Evolutionary conservation across 306 rosid species (phyloP), one percentile per base, ranked within the genome.

Genomic region (Phaseolus lunatus): DNA sequence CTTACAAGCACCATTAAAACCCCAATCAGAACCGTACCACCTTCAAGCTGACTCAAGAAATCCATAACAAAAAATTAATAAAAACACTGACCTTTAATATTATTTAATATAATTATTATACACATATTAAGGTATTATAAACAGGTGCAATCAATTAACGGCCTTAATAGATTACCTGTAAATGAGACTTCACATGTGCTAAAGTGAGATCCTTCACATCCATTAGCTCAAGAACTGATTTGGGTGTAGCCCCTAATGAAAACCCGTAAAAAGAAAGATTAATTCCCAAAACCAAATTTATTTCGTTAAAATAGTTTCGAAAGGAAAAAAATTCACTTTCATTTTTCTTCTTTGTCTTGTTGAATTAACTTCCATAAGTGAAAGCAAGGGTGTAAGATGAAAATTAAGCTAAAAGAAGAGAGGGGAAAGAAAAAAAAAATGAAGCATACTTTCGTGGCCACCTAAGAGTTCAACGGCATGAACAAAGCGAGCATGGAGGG

Each of bases 151-250:
- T 64, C 56, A 65, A 56, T 57, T 61, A 50, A 39, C 49, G 29
- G 45, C 14, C 52, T 66, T 22, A 63, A 76, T n/a, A 24, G 13
- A 67, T 14, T 48, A 95, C 99, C 97, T 95, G 99, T 70, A 95
- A 89, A 85, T 95, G 99, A 75, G 99, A 95, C 84, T 95, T 95
- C 65, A 95, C 99, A 92, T 95, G 99, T 29, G 99, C 99, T 70
- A 95, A 88, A 65, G 99, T 95, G 83, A 95, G 96, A 95, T 95
- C 99, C 85, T 95, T 95, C 44, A 89, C 99, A 95, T 95, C 99
- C 99, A 95, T 95, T 58, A 95, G 99, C 89, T 95, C 99, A 83
- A 95, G 99, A 85, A 95, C 99, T 78, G 99, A 95, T 82, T 95
- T 95, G 5, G 99, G 99, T 3, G 99, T 95, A 41, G 99, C 99